phyloP scores from a whole-genome alignment of 345 rosid species.

The Syzygium grande region DNA sequence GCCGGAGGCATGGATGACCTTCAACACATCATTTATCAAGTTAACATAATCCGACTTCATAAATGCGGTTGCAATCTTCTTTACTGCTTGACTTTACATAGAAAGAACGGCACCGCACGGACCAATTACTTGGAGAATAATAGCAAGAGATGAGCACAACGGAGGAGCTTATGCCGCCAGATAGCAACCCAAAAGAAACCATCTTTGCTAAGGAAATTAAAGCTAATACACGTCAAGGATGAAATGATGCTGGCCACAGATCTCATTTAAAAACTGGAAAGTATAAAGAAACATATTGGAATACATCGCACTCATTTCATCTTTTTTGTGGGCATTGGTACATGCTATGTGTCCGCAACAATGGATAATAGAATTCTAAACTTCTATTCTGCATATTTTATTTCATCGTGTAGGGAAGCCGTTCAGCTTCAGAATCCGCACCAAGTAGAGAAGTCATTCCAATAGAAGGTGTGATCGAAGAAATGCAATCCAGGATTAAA shows the following conservation, averaged over 20 bases:
- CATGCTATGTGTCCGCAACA: neutral
- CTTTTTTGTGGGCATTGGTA: neutral
- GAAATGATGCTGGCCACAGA: neutral
- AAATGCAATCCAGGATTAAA: slow-evolving; percentile 80
- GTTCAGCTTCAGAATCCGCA: slow-evolving; percentile 70
- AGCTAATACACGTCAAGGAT: neutral
- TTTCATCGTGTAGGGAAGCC: slow-evolving; percentile 43
- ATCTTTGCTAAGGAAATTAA: neutral
- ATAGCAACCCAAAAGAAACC: neutral
- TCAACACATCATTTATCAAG: slow-evolving; percentile 66
- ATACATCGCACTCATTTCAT: neutral
- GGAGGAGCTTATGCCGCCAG: neutral
- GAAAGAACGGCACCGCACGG: neutral
- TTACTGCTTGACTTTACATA: neutral
- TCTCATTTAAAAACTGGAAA: neutral
- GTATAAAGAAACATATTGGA: neutral
- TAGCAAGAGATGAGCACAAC: neutral
- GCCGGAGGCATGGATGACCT: slow-evolving; percentile 67
- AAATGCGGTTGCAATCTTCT: no score
- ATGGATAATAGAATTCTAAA: neutral
- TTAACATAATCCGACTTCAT: no score
- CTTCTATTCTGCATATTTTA: neutral
- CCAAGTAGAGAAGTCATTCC: slow-evolving; percentile 62
- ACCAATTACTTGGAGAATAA: neutral
- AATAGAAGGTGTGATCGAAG: slow-evolving; percentile 70